These are phyloP conservation scores for Ceratonia siliqua DNA, from an alignment of 306 rosid species.

Conservation along the genomic window DNA sequence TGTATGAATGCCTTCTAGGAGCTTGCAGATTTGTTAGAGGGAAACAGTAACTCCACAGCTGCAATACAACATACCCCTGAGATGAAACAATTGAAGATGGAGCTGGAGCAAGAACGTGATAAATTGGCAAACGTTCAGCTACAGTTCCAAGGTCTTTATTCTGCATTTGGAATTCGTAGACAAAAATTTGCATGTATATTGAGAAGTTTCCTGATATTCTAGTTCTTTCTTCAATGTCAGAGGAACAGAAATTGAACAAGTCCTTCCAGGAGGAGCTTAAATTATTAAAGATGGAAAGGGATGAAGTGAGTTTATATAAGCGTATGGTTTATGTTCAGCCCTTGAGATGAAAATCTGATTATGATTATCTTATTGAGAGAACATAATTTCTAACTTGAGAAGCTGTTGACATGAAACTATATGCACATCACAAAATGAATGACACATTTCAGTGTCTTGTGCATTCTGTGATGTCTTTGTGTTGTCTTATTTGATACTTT, in stretches of 20 bases:
- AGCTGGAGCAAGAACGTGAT: conserved; percentile 55
- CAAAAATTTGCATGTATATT: neutral
- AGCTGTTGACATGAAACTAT: conserved; percentile 14
- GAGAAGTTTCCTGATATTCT: conserved; percentile 10
- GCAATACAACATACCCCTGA: conserved; percentile 50
- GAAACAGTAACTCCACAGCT: conserved; percentile 38
- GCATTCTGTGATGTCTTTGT: neutral
- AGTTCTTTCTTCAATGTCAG: conserved; percentile 40
- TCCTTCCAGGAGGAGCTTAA: conserved; percentile 64
- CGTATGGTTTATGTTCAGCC: neutral
- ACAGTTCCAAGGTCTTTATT: conserved; percentile 51
- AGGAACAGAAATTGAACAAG: conserved; percentile 62
- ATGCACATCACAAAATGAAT: neutral
- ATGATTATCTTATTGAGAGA: neutral
- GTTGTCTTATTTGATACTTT: neutral
- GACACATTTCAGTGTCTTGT: neutral
- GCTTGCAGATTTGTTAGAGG: conserved; percentile 67
- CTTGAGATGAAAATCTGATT: neutral
- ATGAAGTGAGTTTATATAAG: conserved; percentile 55
- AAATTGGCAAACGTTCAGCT: conserved; percentile 41
- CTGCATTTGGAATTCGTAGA: conserved; percentile 21
- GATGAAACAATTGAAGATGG: conserved; percentile 50
- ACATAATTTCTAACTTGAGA: neutral
- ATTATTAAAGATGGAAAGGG: conserved; percentile 49
- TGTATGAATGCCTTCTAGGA: conserved; percentile 93